These are phyloP conservation scores for Bipolaris zeicola DNA, from an alignment of 2,329 filamentous ascomycete genomes.

Conservation along the genomic window DNA sequence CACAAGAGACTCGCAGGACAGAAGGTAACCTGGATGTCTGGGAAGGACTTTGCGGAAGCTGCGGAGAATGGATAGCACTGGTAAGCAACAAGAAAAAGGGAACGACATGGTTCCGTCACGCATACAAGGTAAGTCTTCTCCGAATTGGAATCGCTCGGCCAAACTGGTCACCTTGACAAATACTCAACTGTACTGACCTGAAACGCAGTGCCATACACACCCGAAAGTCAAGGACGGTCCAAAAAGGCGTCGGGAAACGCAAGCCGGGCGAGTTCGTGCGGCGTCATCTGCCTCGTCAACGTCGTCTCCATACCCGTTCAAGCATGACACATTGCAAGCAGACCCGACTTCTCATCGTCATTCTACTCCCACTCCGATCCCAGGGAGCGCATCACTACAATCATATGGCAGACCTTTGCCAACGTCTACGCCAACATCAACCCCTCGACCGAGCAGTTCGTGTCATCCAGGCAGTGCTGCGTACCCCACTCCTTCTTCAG, in stretches of 20 bases:
- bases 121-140: slow-evolving; percentile 70
- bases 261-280: slow-evolving; percentile 45
- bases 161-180: slow-evolving; percentile 10
- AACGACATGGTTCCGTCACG: slow-evolving; percentile 90
- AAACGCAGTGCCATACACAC: slow-evolving; percentile 49
- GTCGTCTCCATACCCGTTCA: slow-evolving; percentile 44
- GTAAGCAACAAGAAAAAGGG: slow-evolving; percentile 89
- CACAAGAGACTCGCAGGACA: slow-evolving; percentile 74
- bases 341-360: slow-evolving; percentile 34
- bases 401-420: slow-evolving; percentile 25
- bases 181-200: slow-evolving; percentile 31
- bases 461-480: slow-evolving; percentile 30
- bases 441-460: slow-evolving; percentile 25
- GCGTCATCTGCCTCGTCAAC: slow-evolving; percentile 43
- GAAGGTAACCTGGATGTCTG: slow-evolving; percentile 81
- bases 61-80: slow-evolving; percentile 79
- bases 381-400: slow-evolving; percentile 32
- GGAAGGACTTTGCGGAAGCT: slow-evolving; percentile 79
- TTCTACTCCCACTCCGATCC: slow-evolving; percentile 38
- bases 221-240: slow-evolving; percentile 52
- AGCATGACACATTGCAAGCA: slow-evolving; percentile 31
- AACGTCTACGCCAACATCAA: slow-evolving; percentile 29
- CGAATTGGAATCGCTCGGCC: slow-evolving; percentile 8
- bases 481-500: slow-evolving; percentile 34
- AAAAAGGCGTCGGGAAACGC: slow-evolving; percentile 50